Evolutionary conservation across 306 rosid genomes (phyloP), one percentile per base, ranked within the genome.

Genomic region (Ormosia semicastrata): DNA sequence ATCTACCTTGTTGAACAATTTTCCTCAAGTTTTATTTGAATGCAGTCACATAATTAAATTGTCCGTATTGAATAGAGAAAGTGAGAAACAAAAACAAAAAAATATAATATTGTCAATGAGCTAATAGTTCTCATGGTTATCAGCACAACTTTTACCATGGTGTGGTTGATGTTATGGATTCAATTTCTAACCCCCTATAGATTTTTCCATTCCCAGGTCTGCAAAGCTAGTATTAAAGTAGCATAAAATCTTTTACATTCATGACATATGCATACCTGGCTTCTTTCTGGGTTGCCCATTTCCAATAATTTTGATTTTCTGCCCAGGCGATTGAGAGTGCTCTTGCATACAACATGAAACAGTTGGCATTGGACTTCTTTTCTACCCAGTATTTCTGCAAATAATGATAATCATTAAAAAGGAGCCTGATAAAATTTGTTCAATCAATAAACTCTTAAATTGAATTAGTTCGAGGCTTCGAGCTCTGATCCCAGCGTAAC

Each of bases 331-430:
- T 89, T 30, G 82, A 66, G 36, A 94, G 92, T 76, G 87, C 89
- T 81, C 85, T 87, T 77, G 98, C 92, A 83, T 84, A 92, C 78
- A 94, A 17, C 91, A 87, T 81, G 73, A 94, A 94, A 78, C 97
- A 88, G 78, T 89, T 87, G 64, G 37, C 10, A 60, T 89, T 84
- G 49, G 65, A 49, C 36, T 44, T 81, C 86, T 81, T 81, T 0
- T 87, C 78, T 33, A 81, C 9, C 90, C 90, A 87, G 50, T 77
- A 81, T 73, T 81, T 81, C 90, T 87, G 74, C 62, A 80, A 53
- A 58, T 24, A 29, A 65, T 11, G 4, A 65, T 47, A 43, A 69
- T 72, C 71, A 67, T 53, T 15, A 5, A 71, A 66, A 62, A 1
- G 33, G 69, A 36, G 46, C 24, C 14, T 34, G 8, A 33, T 7